phyloP scores from a whole-genome alignment of 257 asterid genomes.

The Paraleonurus japonicus region DNA sequence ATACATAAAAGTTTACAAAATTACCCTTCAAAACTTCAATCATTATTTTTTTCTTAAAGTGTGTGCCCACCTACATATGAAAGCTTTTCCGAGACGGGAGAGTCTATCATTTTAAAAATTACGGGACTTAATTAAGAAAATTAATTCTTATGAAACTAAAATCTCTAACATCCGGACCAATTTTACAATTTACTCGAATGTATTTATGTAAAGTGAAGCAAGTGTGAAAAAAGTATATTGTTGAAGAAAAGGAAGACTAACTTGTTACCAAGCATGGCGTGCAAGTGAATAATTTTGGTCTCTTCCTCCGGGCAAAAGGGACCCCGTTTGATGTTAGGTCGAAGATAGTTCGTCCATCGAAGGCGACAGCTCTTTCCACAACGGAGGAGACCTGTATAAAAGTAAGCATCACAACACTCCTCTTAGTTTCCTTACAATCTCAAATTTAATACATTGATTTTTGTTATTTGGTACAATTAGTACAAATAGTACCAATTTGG shows the following conservation, averaged over 20 bases:
- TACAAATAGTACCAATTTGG: neutral
- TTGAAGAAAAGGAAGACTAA: slow-evolving; percentile 10
- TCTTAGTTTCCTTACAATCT: neutral
- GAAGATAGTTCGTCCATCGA: slow-evolving; percentile 76
- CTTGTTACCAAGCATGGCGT: slow-evolving; percentile 58
- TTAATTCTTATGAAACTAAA: too few relatives aligned
- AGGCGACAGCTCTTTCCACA: slow-evolving; percentile 89
- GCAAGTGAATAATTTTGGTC: slow-evolving; percentile 45
- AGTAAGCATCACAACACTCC: slow-evolving; percentile 16
- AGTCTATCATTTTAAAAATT: too few relatives aligned
- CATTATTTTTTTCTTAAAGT: too few relatives aligned
- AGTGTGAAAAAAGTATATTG: too few relatives aligned
- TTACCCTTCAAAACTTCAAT: too few relatives aligned
- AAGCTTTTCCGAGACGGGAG: too few relatives aligned
- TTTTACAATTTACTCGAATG: too few relatives aligned
- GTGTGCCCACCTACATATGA: too few relatives aligned
- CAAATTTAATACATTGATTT: neutral
- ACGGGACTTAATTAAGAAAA: too few relatives aligned
- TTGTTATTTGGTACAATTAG: neutral
- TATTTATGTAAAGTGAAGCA: too few relatives aligned
- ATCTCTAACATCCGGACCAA: too few relatives aligned
- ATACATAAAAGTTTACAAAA: too few relatives aligned
- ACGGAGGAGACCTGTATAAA: slow-evolving; percentile 70
- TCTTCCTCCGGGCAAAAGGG: slow-evolving; percentile 56
- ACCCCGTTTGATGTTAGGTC: slow-evolving; percentile 67